Evolutionary conservation across 352 stramenopile genomes (phyloP).

Genomic region (Lagenidium sp.): DNA sequence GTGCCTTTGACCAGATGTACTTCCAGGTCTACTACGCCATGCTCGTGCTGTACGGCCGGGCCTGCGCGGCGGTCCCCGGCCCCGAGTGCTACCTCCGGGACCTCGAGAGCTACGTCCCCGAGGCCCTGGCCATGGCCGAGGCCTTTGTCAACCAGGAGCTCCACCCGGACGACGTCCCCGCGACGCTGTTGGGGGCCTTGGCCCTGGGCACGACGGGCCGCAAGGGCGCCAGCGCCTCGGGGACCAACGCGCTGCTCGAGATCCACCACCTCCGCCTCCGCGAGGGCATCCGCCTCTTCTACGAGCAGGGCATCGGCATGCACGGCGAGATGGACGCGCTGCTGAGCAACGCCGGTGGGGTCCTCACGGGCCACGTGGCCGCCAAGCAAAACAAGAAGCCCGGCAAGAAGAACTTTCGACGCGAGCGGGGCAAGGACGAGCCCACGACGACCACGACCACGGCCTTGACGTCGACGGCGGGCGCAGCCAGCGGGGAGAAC

Average conservation of each 20-base stretch:
- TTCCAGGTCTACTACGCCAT: slow-evolving; percentile 67
- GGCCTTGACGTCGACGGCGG: not conserved
- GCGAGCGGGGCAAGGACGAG: slow-evolving; percentile 16
- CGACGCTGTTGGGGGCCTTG: slow-evolving; percentile 23
- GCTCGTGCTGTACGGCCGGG: slow-evolving; percentile 63
- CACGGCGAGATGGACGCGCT: slow-evolving; percentile 71
- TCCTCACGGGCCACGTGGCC: slow-evolving; percentile 14
- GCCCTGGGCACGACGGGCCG: slow-evolving; percentile 28
- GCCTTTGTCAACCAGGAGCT: slow-evolving; percentile 49
- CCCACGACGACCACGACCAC: slow-evolving; percentile 5
- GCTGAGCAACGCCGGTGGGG: slow-evolving; percentile 19
- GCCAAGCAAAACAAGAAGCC: slow-evolving; percentile 27
- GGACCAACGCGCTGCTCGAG: slow-evolving; percentile 34
- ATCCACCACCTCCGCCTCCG: slow-evolving; percentile 53
- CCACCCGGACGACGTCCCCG: slow-evolving; percentile 11
- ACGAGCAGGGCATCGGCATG: slow-evolving; percentile 70
- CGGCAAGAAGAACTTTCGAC: slow-evolving; percentile 54
- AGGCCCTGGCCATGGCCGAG: slow-evolving; percentile 30
- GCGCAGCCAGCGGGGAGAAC: not conserved
- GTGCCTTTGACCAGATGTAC: slow-evolving; percentile 70
- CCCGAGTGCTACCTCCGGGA: slow-evolving; percentile 51
- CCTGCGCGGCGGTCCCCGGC: slow-evolving; percentile 42
- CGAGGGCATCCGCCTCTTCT: slow-evolving; percentile 69
- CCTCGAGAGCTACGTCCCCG: slow-evolving; percentile 32
- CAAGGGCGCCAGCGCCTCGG: slow-evolving; percentile 7